A percentile compares a stretch with the other conserved stretches of the same genome.
Evolutionary conservation across 192 early-diverging fungal genomes (phyloP).

Genomic region (Jimgerdemannia flammicorona): DNA sequence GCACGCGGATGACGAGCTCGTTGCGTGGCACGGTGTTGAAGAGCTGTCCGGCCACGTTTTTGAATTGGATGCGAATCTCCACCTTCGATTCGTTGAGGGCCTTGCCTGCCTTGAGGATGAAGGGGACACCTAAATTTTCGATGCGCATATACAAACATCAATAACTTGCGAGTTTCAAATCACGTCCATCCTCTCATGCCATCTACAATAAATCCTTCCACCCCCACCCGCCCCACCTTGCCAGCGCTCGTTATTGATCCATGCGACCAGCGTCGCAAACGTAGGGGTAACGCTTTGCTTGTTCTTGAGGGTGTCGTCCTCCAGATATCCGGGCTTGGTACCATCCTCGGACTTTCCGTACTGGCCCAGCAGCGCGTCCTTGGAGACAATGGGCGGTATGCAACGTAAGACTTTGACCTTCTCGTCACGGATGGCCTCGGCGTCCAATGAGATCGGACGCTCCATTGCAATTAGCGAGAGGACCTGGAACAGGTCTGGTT

Average conservation of each 20-base stretch:
- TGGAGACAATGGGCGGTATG: slow-evolving; percentile 69
- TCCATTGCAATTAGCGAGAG: slow-evolving; percentile 95
- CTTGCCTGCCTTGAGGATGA: slow-evolving; percentile 86
- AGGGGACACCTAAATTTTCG: slow-evolving; percentile 57
- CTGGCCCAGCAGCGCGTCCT: slow-evolving; percentile 90
- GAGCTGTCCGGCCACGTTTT: slow-evolving; percentile 80
- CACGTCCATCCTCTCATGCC: no score
- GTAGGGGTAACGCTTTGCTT: slow-evolving; percentile 85
- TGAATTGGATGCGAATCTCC: slow-evolving; percentile 96
- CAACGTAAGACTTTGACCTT: slow-evolving; percentile 83
- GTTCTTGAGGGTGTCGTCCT: slow-evolving; percentile 81
- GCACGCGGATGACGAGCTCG: slow-evolving; percentile 93
- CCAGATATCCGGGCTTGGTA: slow-evolving; percentile 86
- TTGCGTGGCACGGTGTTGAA: slow-evolving; percentile 80
- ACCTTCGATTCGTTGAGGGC: slow-evolving; percentile 92
- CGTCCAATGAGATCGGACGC: slow-evolving; percentile 77
- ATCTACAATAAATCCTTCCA: no score
- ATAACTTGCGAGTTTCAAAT: no score
- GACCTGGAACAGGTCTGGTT: slow-evolving; percentile 86
- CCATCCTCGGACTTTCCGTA: slow-evolving; percentile 79
- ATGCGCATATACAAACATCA: neutral
- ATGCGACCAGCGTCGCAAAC: slow-evolving; percentile 83
- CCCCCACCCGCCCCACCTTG: slow-evolving; percentile 89
- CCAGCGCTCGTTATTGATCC: slow-evolving; percentile 96
- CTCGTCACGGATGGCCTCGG: slow-evolving; percentile 94